Evolutionary conservation across 306 rosid genomes (phyloP), one percentile per base, ranked within the genome.

Genomic region (Gillenia trifoliata): DNA sequence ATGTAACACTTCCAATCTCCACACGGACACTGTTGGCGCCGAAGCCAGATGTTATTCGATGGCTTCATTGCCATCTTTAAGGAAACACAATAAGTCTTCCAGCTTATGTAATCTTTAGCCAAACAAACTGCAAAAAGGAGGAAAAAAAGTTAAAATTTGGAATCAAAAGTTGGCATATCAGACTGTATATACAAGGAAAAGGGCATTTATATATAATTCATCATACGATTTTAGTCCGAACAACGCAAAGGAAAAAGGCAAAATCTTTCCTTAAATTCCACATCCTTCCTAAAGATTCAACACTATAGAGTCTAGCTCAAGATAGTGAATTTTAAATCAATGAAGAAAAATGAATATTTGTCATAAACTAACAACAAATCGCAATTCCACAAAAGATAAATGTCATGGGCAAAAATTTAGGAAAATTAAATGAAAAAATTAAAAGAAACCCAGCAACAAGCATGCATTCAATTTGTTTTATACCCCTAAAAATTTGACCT

Each of bases 1-100:
- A 86, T 78, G 55, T 80, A 88, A 71, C 92, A 88, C 74, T 86
- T 88, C 92, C 92, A 88, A 71, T 88, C 92, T 80, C 92, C 88
- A 71, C 92, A 88, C 0, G 92, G 90, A 55, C 92, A 86, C 78
- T 88, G 88, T 77, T 84, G 90, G 55, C 85, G 80, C 22, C 80
- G 87, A 80, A 84, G 78, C 90, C 92, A 88, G 52, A 86, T 82
- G 86, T 81, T 83, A 75, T 63, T 80, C 8, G 86, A 79, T 59
- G 85, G 86, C 80, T 84, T 88, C 85, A 71, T 83, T n/a, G 80
- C 60, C 82, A 78, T 64, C 68, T 75, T 62, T 25, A 40, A 5
- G 17, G 56, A 31, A 71, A 31, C 64, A 38, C n/a, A 28, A 38
- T 26, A 36, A 8, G 55, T 25, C 13, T 36, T 45, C 66, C 45